phyloP scores from a whole-genome alignment of 768 basidiomycete genomes.

The Podaxis mareebaensis region DNA sequence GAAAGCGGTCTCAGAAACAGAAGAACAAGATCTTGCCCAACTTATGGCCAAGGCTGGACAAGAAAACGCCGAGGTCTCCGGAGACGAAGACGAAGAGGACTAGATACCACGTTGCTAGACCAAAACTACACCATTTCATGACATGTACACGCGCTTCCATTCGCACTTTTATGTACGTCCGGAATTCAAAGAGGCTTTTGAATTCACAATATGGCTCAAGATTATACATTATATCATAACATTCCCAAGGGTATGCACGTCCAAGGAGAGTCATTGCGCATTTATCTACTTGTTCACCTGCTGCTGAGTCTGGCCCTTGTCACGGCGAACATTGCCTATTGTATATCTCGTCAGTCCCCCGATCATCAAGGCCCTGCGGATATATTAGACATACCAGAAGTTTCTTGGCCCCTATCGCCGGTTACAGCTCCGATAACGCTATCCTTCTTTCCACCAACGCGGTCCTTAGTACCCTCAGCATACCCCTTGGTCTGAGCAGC shows the following conservation, averaged over 20 bases:
- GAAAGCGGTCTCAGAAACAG: constrained; percentile 95
- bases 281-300: constrained; percentile 41
- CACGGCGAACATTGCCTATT: constrained; percentile 20
- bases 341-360: background rate
- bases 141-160: too few relatives aligned
- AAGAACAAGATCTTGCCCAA: constrained; percentile 95
- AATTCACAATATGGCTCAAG: too few relatives aligned
- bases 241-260: background rate
- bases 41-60: constrained; percentile 94
- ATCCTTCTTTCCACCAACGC: constrained; percentile 48
- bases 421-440: constrained; percentile 50
- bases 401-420: constrained; percentile 48
- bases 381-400: constrained; percentile 32
- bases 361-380: background rate
- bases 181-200: too few relatives aligned
- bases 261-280: background rate
- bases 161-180: too few relatives aligned
- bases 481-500: constrained; percentile 52
- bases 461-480: constrained; percentile 47
- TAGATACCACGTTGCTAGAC: background rate
- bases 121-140: background rate
- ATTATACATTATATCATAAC: background rate
- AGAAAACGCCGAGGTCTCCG: constrained; percentile 96
- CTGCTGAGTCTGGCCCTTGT: constrained; percentile 44
- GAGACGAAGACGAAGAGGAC: constrained; percentile 86